Conservation (phyloP, 805 yeast genomes). For the Scheffersomyces coipomensis region DNA sequence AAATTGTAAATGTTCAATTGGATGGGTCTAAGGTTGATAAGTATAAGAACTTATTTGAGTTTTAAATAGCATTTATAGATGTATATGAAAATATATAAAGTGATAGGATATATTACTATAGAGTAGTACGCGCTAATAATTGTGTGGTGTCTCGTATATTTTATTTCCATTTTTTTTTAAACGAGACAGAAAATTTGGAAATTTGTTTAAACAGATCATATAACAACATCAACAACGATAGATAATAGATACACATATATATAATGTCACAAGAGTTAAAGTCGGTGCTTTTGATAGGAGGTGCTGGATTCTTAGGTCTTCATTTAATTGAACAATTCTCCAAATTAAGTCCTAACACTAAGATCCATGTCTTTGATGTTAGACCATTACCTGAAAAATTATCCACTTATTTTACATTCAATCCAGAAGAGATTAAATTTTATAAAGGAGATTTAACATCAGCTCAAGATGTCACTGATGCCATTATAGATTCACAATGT, state of each 20-base stretch:
- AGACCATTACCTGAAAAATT: slow-evolving; percentile 78
- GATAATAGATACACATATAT: neutral
- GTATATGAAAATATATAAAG: no score
- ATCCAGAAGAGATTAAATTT: slow-evolving; percentile 52
- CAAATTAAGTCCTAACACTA: slow-evolving; percentile 60
- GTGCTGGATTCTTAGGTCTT: slow-evolving; percentile 91
- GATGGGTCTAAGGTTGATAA: slow-evolving; percentile 24
- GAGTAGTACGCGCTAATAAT: no score
- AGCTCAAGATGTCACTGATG: slow-evolving; percentile 60
- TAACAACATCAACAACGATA: no score
- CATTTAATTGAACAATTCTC: slow-evolving; percentile 87
- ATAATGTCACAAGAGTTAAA: slow-evolving; percentile 18
- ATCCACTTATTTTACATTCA: slow-evolving; percentile 74
- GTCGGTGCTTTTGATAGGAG: slow-evolving; percentile 87
- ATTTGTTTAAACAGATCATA: no score
- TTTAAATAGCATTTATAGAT: no score
- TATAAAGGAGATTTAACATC: slow-evolving; percentile 86
- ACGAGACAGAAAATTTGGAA: no score
- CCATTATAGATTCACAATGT: slow-evolving; percentile 59
- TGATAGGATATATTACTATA: no score
- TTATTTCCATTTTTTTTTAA: no score
- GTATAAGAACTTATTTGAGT: slow-evolving; percentile 25
- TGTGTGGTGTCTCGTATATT: no score
- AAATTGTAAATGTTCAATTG: slow-evolving; percentile 13
- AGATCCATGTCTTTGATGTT: slow-evolving; percentile 85